Conservation (phyloP, 768 basidiomycete species). For the Termitomyces sp. region DNA sequence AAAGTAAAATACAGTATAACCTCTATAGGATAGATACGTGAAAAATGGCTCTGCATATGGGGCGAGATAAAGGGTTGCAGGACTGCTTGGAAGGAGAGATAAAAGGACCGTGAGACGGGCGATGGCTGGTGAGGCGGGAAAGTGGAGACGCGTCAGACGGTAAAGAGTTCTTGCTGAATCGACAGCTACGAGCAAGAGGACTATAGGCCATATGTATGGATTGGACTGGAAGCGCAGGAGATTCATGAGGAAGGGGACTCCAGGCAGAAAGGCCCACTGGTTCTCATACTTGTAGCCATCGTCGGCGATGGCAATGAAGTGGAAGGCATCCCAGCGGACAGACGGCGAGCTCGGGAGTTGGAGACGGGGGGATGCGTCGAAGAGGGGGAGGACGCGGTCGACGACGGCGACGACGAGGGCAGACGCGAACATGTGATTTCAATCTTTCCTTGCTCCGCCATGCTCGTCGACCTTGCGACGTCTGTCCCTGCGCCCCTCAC, state of each 20-base stretch:
- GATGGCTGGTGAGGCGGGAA: conserved; percentile 54
- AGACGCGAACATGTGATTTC: conserved; percentile 16
- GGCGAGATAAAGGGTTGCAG: conserved; percentile 64
- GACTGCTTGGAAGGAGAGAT: conserved; percentile 80
- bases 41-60: conserved; percentile 87
- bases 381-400: conserved; percentile 27
- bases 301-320: conserved; percentile 70
- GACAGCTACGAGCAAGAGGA: conserved; percentile 33
- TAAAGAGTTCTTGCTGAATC: conserved; percentile 34
- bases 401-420: conserved; percentile 21
- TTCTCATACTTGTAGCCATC: conserved; percentile 66
- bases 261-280: conserved; percentile 87
- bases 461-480: conserved; percentile 43
- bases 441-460: neutral
- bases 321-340: conserved; percentile 86
- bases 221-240: conserved; percentile 14
- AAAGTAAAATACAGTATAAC: conserved; percentile 28
- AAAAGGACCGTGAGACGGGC: conserved; percentile 62
- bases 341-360: conserved; percentile 23
- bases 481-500: conserved; percentile 62
- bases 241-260: conserved; percentile 53
- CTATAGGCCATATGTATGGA: conserved; percentile 27
- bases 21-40: conserved; percentile 75
- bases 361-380: conserved; percentile 36
- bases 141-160: conserved; percentile 40